Conservation (phyloP, 371 early-diverging fungal genomes). For the Mucor circinelloides region DNA sequence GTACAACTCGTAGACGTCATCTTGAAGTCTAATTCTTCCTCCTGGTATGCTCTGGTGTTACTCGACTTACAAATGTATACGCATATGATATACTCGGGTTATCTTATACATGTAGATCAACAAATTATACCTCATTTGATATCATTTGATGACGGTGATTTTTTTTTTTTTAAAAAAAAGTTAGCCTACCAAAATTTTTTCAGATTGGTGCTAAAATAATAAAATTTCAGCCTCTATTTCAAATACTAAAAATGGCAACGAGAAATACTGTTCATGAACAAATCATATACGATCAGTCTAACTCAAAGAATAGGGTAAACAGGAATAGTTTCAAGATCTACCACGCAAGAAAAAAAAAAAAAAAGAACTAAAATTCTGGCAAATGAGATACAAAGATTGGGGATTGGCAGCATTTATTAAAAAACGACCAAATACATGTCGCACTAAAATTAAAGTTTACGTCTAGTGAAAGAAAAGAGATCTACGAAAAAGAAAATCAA, state of each 20-base stretch:
- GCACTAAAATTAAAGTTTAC: not conserved
- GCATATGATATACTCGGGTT: not conserved
- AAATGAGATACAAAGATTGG: constrained; percentile 11
- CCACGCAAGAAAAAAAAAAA: not conserved
- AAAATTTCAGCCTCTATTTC: not conserved
- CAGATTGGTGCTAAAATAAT: not conserved
- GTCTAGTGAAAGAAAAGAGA: constrained; percentile 10
- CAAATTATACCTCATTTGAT: not conserved
- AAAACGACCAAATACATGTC: constrained; percentile 7
- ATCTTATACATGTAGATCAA: not conserved
- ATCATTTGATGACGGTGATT: not conserved
- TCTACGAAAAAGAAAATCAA: constrained; percentile 1
- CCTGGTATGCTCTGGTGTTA: not conserved
- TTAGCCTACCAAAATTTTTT: not conserved
- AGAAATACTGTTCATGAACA: not conserved
- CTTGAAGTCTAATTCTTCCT: not conserved
- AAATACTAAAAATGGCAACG: constrained; percentile 6
- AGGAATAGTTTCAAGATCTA: not conserved
- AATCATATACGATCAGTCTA: not conserved
- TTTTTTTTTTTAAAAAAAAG: not conserved
- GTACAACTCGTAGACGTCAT: constrained; percentile 8
- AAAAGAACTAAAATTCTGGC: not conserved
- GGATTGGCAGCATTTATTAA: constrained; percentile 14
- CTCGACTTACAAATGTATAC: not conserved
- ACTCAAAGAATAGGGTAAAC: not conserved